These are phyloP conservation scores for Saturnispora kantuleensis DNA, from an alignment of 805 yeast genomes.

Conservation along the genomic window DNA sequence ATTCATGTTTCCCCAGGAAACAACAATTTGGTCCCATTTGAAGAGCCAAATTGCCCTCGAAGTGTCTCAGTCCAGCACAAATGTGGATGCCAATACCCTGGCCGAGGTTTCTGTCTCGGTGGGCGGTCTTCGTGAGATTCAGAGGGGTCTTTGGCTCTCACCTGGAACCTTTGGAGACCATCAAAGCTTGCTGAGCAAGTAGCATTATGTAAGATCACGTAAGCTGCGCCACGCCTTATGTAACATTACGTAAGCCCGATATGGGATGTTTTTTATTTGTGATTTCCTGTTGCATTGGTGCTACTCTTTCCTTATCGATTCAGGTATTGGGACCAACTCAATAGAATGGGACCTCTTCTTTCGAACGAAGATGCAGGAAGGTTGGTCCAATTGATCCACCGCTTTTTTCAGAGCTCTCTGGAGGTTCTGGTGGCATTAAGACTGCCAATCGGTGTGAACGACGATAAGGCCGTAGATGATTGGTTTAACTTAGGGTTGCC, in stretches of 20 bases:
- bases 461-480: constrained; percentile 31
- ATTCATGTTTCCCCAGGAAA: constrained; percentile 62
- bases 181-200: not conserved
- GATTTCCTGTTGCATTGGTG: no score
- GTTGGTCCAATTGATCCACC: constrained; percentile 30
- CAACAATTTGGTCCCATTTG: constrained; percentile 59
- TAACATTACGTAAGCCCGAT: no score
- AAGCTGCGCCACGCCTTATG: no score
- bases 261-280: no score
- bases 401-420: constrained; percentile 57
- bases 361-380: constrained; percentile 26
- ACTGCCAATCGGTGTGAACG: constrained; percentile 11
- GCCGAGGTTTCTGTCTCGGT: constrained; percentile 41
- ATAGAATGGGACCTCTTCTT: constrained; percentile 14
- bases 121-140: constrained; percentile 44
- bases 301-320: no score
- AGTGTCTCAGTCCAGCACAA: constrained; percentile 43
- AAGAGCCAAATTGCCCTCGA: constrained; percentile 46
- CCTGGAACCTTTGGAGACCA: not conserved
- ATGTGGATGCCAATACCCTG: constrained; percentile 41
- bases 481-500: constrained; percentile 55
- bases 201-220: not conserved
- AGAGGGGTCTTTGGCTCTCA: constrained; percentile 41
- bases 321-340: not conserved
- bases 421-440: constrained; percentile 34